Base-by-base conservation (phyloP, 2,329 filamentous ascomycete genomes). In the Elsinoe necatrix region DNA sequence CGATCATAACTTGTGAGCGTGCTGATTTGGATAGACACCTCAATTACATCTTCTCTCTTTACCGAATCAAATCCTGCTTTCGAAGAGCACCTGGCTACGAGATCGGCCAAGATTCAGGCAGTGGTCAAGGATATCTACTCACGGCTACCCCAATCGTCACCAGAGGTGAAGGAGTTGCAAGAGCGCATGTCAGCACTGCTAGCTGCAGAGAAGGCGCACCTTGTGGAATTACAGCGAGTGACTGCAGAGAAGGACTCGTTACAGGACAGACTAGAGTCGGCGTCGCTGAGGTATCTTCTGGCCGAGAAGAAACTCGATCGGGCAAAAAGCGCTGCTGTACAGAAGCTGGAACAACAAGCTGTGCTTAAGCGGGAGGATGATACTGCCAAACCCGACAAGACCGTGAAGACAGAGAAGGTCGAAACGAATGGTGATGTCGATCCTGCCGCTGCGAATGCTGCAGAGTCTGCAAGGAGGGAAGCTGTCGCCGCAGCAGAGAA, bases 291-390 rank as follows among this genome's bases (percentile, higher is more conserved):
- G 62, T 97, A 95, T 67, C 89, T 97, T 75, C 88, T 95, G 63
- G 93, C 93, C 0, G 93, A 98, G 70, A 95, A 95, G 75, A 93
- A 90, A 69, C 77, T 97, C 54, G 93, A 98, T 69, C 83, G 93
- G 42, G 82, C 86, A 21, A 92, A 89, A 71, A 98, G 93, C 67
- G 75, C 84, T 14, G 90, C 95, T 57, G 90, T 96, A 1, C 87
- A 91, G 60, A 95, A 95, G 69, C 73, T 98, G 59, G 93, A 97
- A 69, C 87, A 89, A 65, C 89, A 95, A 72, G 90, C 91, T 29
- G 81, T 91, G 54, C 80, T 87, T 58, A 85, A 85, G 57, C 82
- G 80, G 12, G 77, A 73, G 60, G 73, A 72, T 27, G 72, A 73
- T 31, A 67, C 62, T 39, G 56, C 60, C 29, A 68, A 66, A 50